Percentiles rank a stretch among this genome's conserved stretches.
Evolutionary conservation across 768 basidiomycete species (phyloP).

Genomic region (Lentinus brumalis): DNA sequence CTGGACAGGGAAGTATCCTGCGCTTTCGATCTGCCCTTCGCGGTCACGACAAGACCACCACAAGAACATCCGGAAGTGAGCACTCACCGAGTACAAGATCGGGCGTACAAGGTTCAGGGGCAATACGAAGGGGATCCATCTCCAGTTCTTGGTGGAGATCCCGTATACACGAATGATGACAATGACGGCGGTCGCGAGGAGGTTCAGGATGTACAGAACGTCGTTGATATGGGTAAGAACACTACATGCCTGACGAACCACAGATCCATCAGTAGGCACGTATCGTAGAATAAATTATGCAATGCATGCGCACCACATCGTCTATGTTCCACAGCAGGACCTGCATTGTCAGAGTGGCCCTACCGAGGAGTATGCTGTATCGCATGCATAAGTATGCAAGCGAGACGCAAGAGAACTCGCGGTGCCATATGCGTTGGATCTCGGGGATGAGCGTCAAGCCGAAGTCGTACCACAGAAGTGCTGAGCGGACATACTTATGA

Average conservation of each 20-base stretch:
- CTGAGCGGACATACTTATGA: neutral
- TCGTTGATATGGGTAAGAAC: neutral
- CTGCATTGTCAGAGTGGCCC: neutral
- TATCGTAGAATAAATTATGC: neutral
- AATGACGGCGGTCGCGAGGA: neutral
- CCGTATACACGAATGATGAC: neutral
- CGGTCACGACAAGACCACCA: neutral
- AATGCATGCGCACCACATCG: neutral
- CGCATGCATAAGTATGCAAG: neutral
- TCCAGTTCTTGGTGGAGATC: neutral
- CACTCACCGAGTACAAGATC: neutral
- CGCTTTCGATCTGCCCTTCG: neutral
- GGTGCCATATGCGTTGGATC: slow-evolving; percentile 5
- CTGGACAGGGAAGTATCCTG: neutral
- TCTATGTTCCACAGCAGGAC: neutral
- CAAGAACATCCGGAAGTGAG: too few relatives aligned
- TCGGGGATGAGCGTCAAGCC: neutral
- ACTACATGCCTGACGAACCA: neutral
- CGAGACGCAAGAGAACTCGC: neutral
- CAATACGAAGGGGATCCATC: neutral
- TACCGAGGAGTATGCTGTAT: neutral
- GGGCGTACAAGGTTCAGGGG: neutral
- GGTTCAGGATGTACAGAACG: neutral
- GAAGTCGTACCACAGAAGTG: slow-evolving; percentile 1
- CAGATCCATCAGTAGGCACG: neutral